Evolutionary conservation across 352 stramenopile species (phyloP), one percentile per base, ranked within the genome.

Genomic region (Globisporangium radiosum): DNA sequence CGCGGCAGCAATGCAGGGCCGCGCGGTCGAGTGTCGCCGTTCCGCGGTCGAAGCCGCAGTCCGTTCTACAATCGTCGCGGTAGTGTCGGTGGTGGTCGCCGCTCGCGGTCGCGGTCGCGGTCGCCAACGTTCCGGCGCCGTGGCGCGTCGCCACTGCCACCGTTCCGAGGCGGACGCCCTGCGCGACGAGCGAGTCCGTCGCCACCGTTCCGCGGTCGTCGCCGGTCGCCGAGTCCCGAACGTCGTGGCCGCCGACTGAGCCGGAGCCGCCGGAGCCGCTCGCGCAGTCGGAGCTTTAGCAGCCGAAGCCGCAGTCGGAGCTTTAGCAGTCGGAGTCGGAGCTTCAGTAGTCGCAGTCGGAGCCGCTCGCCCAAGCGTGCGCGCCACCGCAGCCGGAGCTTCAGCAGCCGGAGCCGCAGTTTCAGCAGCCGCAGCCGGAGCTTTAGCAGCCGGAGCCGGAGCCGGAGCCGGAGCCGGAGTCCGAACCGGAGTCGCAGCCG

Each of bases 21-120:
- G 10, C 47, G 45, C 14, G 57, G 39, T 6, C 64, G 74, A 0
- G 58, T 60, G 0, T 90, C 81, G 9, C 73, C 76, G 4, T 86
- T 82, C 51, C 76, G 85, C 17, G 76, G 74, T 0, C 62, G 73
- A 1, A 81, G 71, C 48, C 70, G 67, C 47, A 84, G 78, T 64
- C 73, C 67, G 52, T 17, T 50, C n/a, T 69, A 65, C 5, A 60
- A 60, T 17, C 71, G 73, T 14, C 54, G 58, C 4, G 52, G 60
- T 10, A 9, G 37, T 11, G 40, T 25, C 19, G 19, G 19, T 25
- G 19, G 19, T 25, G 19, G 19, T 25, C 19, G 19, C 19, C 54
- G 58, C 38, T 63, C 65, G 0, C 13, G n/a, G 10, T 33, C 17
- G 19, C 54, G 71, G 1, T 79, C 64, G 17, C 68, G 71, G 10